Evolutionary conservation across 805 yeast genomes (phyloP).

Genomic region (Yarrowia sp.): DNA sequence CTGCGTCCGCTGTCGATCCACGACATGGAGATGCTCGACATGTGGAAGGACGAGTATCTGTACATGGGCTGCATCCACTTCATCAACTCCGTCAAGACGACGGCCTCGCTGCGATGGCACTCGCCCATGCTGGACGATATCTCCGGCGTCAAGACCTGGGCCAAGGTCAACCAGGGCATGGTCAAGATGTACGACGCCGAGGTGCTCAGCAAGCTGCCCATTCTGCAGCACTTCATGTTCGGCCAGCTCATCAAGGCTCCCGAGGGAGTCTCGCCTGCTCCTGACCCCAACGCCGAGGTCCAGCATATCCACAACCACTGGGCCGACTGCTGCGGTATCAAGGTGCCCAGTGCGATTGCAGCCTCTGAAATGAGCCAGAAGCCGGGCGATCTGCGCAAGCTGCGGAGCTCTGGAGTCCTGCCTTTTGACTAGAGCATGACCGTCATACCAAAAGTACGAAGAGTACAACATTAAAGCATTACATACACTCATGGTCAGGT

Average conservation of each 20-base stretch:
- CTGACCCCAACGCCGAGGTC: constrained; percentile 35
- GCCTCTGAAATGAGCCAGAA: constrained; percentile 49
- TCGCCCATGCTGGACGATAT: constrained; percentile 97
- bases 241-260: constrained; percentile 72
- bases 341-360: constrained; percentile 92
- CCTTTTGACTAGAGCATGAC: constrained; percentile 34
- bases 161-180: constrained; percentile 90
- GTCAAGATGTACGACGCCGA: constrained; percentile 93
- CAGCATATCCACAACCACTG: constrained; percentile 56
- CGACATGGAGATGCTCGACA: constrained; percentile 78
- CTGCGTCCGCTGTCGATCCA: constrained; percentile 81
- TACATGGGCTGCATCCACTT: constrained; percentile 87
- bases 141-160: constrained; percentile 86
- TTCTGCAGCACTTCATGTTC: constrained; percentile 90
- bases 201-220: constrained; percentile 85
- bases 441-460: neutral
- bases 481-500: neutral
- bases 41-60: constrained; percentile 70
- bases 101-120: constrained; percentile 84
- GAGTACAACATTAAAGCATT: too few relatives aligned
- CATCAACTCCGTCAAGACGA: constrained; percentile 70
- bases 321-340: constrained; percentile 99
- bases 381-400: constrained; percentile 29
- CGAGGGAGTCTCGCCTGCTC: constrained; percentile 53
- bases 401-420: constrained; percentile 26